A percentile compares a stretch with the other conserved stretches of the same genome.
Conservation (phyloP, 495 filamentous ascomycete species). For the Cetradonia linearis region DNA sequence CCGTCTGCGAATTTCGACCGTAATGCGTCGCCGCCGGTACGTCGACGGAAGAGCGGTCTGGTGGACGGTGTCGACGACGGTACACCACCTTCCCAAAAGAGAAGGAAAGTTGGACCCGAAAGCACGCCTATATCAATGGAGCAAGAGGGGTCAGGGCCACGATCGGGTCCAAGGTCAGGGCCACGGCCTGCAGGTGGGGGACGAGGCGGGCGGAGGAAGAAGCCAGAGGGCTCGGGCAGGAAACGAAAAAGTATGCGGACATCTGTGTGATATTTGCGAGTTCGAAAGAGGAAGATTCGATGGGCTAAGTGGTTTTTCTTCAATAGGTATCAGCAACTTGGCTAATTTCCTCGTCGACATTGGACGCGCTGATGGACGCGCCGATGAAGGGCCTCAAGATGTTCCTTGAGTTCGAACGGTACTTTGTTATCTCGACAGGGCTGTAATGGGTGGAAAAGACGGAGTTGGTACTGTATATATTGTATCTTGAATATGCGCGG, state of each 20-base stretch:
- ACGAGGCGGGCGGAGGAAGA: constrained; percentile 3
- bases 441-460: background rate
- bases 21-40: constrained; percentile 6
- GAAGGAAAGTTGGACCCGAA: constrained; percentile 14
- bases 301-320: constrained; percentile 17
- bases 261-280: constrained; percentile 13
- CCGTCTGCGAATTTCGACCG: background rate
- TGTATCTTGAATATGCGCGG: background rate
- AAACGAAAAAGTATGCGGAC: constrained; percentile 19
- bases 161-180: background rate
- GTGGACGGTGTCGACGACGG: background rate
- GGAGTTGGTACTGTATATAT: constrained; percentile 4
- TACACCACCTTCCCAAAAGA: constrained; percentile 3
- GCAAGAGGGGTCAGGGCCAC: constrained; percentile 5
- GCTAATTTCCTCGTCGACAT: constrained; percentile 16
- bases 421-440: background rate
- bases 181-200: constrained; percentile 1
- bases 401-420: background rate
- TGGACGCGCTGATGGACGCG: constrained; percentile 3
- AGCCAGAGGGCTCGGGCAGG: constrained; percentile 8
- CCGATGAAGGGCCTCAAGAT: constrained; percentile 4
- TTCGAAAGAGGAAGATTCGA: constrained; percentile 8
- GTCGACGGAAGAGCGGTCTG: background rate
- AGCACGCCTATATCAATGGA: constrained; percentile 18
- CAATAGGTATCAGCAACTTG: constrained; percentile 14